Evolutionary conservation across 805 yeast genomes (phyloP).

Genomic region (Candida corydali): DNA sequence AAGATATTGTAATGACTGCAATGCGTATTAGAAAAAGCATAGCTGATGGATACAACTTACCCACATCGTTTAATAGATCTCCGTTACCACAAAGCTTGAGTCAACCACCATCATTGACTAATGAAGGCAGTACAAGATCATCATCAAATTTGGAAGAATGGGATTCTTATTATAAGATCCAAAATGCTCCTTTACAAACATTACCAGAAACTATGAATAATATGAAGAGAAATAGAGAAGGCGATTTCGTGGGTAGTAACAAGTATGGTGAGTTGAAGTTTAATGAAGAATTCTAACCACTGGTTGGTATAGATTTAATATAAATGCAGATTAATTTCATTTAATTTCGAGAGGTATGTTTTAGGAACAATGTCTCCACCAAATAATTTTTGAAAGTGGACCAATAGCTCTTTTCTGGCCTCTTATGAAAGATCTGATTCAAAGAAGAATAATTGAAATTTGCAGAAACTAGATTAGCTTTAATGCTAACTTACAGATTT

Average conservation of each 20-base stretch:
- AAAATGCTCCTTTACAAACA: constrained; percentile 10
- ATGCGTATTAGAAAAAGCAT: constrained; percentile 71
- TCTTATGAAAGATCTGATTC: too few species aligned
- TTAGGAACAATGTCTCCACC: too few species aligned
- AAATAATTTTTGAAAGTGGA: too few species aligned
- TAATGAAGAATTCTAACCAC: constrained; percentile 43
- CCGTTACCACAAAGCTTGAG: constrained; percentile 39
- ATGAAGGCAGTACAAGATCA: constrained; percentile 38
- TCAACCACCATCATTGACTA: constrained; percentile 43
- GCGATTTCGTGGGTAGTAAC: constrained; percentile 20
- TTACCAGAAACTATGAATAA: constrained; percentile 16
- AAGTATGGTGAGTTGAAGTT: constrained; percentile 44
- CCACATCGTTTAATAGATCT: constrained; percentile 20
- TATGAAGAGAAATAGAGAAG: constrained; percentile 20
- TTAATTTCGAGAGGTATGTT: too few species aligned
- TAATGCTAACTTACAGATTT: too few species aligned
- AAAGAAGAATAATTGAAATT: too few species aligned
- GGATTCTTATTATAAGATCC: constrained; percentile 22
- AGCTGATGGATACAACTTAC: constrained; percentile 50
- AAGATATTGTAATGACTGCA: constrained; percentile 50
- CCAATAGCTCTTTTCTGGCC: too few species aligned
- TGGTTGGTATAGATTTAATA: not conserved
- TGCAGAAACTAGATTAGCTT: too few species aligned
- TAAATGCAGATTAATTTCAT: too few species aligned
- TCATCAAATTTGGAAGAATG: constrained; percentile 41